Conservation (phyloP, 192 early-diverging fungal genomes). For the Coemansia sp. region DNA sequence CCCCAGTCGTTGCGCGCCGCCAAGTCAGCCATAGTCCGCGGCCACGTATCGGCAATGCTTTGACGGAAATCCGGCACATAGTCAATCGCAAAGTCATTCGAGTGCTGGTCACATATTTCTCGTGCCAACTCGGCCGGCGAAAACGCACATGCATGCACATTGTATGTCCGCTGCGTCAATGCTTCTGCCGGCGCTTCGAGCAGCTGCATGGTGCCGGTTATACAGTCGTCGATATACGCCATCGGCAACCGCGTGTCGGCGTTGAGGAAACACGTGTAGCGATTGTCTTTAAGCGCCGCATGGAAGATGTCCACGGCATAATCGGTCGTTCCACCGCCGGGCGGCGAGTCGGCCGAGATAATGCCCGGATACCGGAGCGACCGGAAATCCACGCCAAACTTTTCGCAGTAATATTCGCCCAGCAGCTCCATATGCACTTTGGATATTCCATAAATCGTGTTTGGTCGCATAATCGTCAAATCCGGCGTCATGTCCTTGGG, state of each 20-base stretch:
- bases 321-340: constrained; percentile 67
- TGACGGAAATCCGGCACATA: constrained; percentile 62
- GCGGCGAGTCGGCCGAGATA: constrained; percentile 63
- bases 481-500: constrained; percentile 62
- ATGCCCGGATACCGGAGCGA: constrained; percentile 65
- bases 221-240: constrained; percentile 67
- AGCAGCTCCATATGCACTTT: constrained; percentile 66
- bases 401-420: constrained; percentile 66
- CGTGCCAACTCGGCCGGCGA: constrained; percentile 56
- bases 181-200: constrained; percentile 53
- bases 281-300: constrained; percentile 56
- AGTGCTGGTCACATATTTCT: constrained; percentile 54
- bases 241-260: constrained; percentile 60
- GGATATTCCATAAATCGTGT: constrained; percentile 68
- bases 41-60: constrained; percentile 67
- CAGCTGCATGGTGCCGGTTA: constrained; percentile 62
- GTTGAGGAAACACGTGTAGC: constrained; percentile 60
- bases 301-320: constrained; percentile 72
- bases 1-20: constrained; percentile 62
- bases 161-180: constrained; percentile 61
- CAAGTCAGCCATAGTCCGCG: constrained; percentile 58
- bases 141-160: constrained; percentile 62
- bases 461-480: constrained; percentile 64
- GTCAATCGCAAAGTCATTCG: constrained; percentile 56
- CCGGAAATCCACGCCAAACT: constrained; percentile 64